Conservation (phyloP, 208 protist species). For the Trichomonas gallinae region DNA sequence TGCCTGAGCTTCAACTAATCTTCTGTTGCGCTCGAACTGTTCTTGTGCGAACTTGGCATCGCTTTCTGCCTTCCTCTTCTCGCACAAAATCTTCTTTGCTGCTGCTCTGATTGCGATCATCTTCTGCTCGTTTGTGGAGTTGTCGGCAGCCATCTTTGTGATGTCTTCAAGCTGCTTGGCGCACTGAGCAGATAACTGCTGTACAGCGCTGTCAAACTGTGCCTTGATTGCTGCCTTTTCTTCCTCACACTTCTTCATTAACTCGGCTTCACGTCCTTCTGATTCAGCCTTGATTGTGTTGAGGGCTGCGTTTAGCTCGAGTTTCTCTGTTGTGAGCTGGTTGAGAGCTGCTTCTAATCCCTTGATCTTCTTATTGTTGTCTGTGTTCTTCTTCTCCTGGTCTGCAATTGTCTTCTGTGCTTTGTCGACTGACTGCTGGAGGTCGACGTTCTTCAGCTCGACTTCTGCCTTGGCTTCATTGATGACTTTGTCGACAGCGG, state of each 20-base stretch:
- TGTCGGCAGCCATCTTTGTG: not conserved
- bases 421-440: not conserved
- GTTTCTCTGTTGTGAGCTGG: not conserved
- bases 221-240: not conserved
- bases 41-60: not conserved
- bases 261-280: not conserved
- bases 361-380: not conserved
- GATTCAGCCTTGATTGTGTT: not conserved
- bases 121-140: not conserved
- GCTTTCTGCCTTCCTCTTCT: not conserved
- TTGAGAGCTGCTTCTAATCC: not conserved
- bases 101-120: not conserved
- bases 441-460: too few relatives aligned
- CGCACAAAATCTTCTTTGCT: not conserved
- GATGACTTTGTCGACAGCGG: not conserved
- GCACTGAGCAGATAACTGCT: not conserved
- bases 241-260: not conserved
- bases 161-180: not conserved
- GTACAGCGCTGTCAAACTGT: not conserved
- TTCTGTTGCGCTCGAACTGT: not conserved
- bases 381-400: not conserved
- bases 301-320: not conserved
- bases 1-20: not conserved
- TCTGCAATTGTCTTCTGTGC: not conserved
- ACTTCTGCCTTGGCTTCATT: not conserved